Evolutionary conservation across 768 basidiomycete genomes (phyloP).

Genomic region (Mrakia blollopis): DNA sequence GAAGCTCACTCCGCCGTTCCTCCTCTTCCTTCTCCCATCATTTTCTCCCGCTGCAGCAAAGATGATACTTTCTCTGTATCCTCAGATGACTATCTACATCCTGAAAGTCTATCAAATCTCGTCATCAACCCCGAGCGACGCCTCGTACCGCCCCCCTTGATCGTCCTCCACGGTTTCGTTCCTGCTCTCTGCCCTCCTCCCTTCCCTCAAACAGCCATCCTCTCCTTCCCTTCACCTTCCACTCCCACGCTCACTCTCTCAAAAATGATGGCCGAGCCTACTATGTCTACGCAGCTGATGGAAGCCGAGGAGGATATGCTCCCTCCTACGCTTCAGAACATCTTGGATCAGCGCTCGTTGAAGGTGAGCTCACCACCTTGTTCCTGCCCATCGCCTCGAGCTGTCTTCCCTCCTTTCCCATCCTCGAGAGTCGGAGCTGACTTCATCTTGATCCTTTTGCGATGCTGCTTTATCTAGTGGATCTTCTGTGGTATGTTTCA

Average conservation of each 20-base stretch:
- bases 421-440: background rate
- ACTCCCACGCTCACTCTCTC: no score
- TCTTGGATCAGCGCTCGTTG: conserved; percentile 76
- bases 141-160: no score
- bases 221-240: background rate
- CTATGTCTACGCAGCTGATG: conserved; percentile 4
- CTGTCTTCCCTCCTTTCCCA: background rate
- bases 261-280: conserved; percentile 14
- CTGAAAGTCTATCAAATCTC: no score
- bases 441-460: background rate
- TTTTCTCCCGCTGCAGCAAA: background rate
- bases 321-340: conserved; percentile 78
- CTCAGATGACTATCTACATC: no score
- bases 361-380: background rate
- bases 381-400: background rate
- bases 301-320: conserved; percentile 30
- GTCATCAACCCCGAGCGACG: no score
- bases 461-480: conserved; percentile 64
- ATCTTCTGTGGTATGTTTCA: conserved; percentile 84
- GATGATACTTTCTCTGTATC: no score
- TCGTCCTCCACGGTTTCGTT: background rate
- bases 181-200: background rate
- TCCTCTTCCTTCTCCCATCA: background rate
- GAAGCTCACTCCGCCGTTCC: background rate
- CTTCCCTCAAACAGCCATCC: background rate